Percentiles rank a stretch among this genome's conserved stretches.
Conservation (phyloP, 345 rosid genomes). For the Pelargonium nanum region DNA sequence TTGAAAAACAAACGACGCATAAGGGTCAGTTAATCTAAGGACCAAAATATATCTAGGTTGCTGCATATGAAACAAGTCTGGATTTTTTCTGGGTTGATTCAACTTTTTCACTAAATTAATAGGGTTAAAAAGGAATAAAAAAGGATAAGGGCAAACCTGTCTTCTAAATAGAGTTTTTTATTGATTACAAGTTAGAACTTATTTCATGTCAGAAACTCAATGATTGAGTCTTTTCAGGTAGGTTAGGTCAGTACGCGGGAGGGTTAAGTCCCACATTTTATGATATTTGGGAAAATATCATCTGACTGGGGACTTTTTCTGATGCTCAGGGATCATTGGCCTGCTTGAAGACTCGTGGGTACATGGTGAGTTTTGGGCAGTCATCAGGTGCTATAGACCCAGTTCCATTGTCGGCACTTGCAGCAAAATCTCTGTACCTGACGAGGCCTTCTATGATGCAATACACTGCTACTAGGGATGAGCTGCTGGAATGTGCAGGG, state of each 20-base stretch:
- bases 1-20: background rate
- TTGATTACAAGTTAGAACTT: no score
- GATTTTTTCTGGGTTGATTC: no score
- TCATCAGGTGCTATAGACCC: slow-evolving; percentile 80
- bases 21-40: no score
- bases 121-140: no score
- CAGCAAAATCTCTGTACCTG: slow-evolving; percentile 62
- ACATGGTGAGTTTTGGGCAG: slow-evolving; percentile 84
- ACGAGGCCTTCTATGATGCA: slow-evolving; percentile 73
- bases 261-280: background rate
- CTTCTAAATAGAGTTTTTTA: no score
- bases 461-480: slow-evolving; percentile 56
- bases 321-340: slow-evolving; percentile 63
- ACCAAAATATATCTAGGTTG: no score
- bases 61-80: no score
- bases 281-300: background rate
- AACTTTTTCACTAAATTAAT: no score
- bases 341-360: slow-evolving; percentile 64
- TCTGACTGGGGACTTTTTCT: background rate
- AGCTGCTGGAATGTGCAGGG: slow-evolving; percentile 62
- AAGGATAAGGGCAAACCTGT: no score
- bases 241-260: background rate
- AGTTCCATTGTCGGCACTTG: slow-evolving; percentile 61
- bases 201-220: no score
- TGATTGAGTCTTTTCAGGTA: no score